Evolutionary conservation across 2,329 filamentous ascomycete genomes (phyloP).

Genomic region (Pseudonectria buxi): DNA sequence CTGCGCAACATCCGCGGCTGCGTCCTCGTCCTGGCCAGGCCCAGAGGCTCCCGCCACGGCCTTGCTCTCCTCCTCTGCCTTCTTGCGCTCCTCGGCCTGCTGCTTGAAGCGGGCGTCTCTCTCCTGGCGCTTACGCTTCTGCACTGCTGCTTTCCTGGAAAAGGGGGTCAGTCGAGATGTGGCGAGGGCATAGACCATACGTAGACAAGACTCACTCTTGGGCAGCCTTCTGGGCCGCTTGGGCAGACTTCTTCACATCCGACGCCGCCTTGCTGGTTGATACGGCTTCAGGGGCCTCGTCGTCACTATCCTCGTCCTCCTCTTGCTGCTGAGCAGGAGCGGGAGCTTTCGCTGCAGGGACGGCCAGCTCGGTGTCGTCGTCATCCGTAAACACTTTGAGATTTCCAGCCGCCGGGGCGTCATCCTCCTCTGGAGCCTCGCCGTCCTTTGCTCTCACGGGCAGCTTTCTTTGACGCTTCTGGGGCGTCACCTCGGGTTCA

Average conservation of each 20-base stretch:
- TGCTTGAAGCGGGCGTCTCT: conserved; percentile 48
- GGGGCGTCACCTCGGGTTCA: conserved; percentile 8
- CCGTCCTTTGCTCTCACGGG: conserved; percentile 29
- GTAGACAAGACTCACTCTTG: conserved; percentile 38
- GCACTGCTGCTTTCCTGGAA: conserved; percentile 40
- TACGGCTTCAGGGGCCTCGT: conserved; percentile 53
- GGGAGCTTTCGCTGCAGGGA: conserved; percentile 5
- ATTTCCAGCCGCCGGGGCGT: conserved; percentile 16
- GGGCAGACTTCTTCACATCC: conserved; percentile 38
- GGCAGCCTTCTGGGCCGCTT: conserved; percentile 42
- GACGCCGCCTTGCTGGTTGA: conserved; percentile 44
- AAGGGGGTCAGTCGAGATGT: conserved; percentile 3
- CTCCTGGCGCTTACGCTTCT: conserved; percentile 51
- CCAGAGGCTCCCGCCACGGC: conserved; percentile 10
- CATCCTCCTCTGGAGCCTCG: conserved; percentile 8
- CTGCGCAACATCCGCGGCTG: background rate
- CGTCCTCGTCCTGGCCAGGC: conserved; percentile 5
- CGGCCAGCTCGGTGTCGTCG: conserved; percentile 19
- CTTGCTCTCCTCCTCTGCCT: conserved; percentile 20
- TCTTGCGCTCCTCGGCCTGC: conserved; percentile 46
- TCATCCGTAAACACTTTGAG: conserved; percentile 31
- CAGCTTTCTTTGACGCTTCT: conserved; percentile 23
- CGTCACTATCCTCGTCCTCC: conserved; percentile 40
- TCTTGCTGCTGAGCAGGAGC: conserved; percentile 23
- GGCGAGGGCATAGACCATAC: background rate